phyloP scores from a whole-genome alignment of 2,329 filamentous ascomycete genomes.

The Fusarium tricinctum region DNA sequence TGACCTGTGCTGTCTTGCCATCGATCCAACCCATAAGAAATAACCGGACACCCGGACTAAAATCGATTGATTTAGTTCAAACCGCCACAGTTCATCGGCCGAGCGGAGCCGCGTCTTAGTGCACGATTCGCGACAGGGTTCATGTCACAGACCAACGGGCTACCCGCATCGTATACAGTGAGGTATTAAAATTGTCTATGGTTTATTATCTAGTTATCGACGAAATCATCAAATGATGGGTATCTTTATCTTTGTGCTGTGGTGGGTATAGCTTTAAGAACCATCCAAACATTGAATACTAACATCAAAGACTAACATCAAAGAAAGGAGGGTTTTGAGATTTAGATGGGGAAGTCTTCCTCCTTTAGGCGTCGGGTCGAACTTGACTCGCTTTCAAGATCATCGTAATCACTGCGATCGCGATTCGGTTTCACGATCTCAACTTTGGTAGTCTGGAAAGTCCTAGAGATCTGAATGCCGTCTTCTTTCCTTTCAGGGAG shows the following conservation, averaged over 20 bases:
- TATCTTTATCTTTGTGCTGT: too few species aligned
- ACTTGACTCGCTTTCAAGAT: constrained; percentile 47
- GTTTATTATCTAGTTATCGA: constrained; percentile 4
- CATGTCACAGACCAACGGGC: not conserved
- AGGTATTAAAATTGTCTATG: constrained; percentile 22
- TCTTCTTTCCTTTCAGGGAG: constrained; percentile 28
- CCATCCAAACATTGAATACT: not conserved
- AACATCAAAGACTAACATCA: not conserved
- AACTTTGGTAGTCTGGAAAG: constrained; percentile 46
- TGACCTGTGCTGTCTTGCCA: too few species aligned
- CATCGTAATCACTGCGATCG: constrained; percentile 42
- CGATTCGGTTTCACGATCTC: constrained; percentile 32
- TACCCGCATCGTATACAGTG: not conserved
- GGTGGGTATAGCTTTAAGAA: not conserved
- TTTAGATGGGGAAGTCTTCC: constrained; percentile 35
- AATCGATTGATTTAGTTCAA: not conserved
- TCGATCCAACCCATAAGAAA: too few species aligned
- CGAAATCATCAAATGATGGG: too few species aligned
- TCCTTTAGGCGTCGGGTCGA: constrained; percentile 45
- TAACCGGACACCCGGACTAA: not conserved
- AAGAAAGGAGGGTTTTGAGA: not conserved
- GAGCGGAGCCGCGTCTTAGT: constrained; percentile 36
- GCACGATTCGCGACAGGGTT: constrained; percentile 13
- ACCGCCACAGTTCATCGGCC: constrained; percentile 21
- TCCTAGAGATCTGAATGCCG: constrained; percentile 48